Percentiles rank a stretch among this genome's conserved stretches.
Evolutionary conservation across 306 rosid genomes (phyloP).

Genomic region (Pyrus pyrifolia): DNA sequence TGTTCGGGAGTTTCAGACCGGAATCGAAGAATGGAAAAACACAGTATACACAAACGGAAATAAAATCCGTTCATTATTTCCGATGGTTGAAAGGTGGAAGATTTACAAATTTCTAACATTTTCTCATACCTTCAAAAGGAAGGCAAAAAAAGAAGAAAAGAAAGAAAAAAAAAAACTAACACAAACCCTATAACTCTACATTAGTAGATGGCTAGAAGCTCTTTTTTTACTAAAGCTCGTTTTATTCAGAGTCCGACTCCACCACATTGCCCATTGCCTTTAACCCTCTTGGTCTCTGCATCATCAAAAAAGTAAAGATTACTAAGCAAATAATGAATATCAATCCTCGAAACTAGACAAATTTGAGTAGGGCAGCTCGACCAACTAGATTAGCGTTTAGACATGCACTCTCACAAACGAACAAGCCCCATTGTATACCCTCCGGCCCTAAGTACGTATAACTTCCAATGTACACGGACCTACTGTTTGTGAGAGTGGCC

Average conservation of each 20-base stretch:
- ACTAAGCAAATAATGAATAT: background rate
- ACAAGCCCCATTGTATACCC: background rate
- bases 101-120: conserved; percentile 30
- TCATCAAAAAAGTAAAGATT: background rate
- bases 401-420: background rate
- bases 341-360: background rate
- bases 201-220: background rate
- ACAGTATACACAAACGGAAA: conserved; percentile 7
- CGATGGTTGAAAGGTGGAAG: conserved; percentile 11
- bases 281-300: conserved; percentile 89
- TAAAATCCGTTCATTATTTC: conserved; percentile 13
- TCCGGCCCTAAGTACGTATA: background rate
- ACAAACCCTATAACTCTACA: conserved; percentile 8
- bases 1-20: background rate
- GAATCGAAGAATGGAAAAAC: background rate
- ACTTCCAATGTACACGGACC: background rate
- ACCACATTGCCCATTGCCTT: conserved; percentile 92
- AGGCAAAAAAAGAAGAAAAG: background rate
- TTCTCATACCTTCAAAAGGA: conserved; percentile 14
- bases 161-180: background rate
- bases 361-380: no score
- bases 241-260: conserved; percentile 74
- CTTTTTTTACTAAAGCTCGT: background rate
- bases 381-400: background rate
- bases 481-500: background rate